These are phyloP conservation scores for Marchantia polymorpha DNA, from an alignment of 225 moss, liverwort and hornwort species.

Conservation along the genomic window DNA sequence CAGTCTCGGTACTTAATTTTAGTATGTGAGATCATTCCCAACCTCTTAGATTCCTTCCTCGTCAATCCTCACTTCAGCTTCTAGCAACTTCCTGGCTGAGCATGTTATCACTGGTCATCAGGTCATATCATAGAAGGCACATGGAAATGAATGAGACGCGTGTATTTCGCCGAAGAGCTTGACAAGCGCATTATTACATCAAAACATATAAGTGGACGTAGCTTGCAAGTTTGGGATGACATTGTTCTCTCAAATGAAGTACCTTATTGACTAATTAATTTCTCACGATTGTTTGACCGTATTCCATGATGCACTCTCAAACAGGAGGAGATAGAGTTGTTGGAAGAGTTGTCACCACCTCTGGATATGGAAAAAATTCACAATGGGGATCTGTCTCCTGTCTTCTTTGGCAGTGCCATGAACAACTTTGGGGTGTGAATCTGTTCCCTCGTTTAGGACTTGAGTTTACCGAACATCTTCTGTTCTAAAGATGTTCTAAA, in stretches of 20 bases:
- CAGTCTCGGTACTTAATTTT: no score
- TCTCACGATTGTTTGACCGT: background rate
- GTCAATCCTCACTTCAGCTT: no score
- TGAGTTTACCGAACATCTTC: background rate
- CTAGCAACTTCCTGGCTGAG: no score
- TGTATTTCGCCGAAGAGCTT: background rate
- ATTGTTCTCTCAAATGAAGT: background rate
- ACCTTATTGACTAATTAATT: background rate
- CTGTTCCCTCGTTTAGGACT: background rate
- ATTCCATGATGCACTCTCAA: background rate
- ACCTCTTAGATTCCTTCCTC: no score
- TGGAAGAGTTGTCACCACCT: conserved; percentile 87
- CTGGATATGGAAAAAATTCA: conserved; percentile 84
- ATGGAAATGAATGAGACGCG: no score
- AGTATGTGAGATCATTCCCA: no score
- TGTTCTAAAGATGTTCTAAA: background rate
- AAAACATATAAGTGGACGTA: background rate
- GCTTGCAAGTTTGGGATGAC: background rate
- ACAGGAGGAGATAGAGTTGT: conserved; percentile 88
- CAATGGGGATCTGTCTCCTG: conserved; percentile 83
- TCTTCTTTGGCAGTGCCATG: conserved; percentile 98
- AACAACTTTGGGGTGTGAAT: conserved; percentile 90
- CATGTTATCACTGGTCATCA: no score
- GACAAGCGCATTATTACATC: background rate
- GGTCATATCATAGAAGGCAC: no score